These are phyloP conservation scores for Candida easanensis DNA, from an alignment of 805 yeast species.

Conservation along the genomic window DNA sequence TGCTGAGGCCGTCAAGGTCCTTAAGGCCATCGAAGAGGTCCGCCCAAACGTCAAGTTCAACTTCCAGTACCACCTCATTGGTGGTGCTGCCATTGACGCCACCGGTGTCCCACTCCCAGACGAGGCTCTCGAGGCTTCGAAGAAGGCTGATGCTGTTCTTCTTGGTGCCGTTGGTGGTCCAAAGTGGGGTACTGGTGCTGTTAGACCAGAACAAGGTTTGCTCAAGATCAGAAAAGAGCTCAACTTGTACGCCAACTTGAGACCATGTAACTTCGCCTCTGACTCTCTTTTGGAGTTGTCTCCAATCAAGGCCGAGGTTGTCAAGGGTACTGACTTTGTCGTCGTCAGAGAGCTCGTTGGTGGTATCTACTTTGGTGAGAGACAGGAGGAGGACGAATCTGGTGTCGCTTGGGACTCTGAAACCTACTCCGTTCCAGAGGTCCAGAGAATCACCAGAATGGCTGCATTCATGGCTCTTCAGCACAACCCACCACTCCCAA, in stretches of 20 bases:
- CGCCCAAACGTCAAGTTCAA: constrained; percentile 61
- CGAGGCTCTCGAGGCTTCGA: constrained; percentile 77
- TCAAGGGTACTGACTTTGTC: constrained; percentile 84
- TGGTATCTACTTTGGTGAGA: constrained; percentile 96
- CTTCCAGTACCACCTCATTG: constrained; percentile 82
- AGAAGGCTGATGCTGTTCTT: constrained; percentile 88
- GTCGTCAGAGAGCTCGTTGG: constrained; percentile 97
- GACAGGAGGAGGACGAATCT: constrained; percentile 85
- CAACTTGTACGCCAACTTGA: constrained; percentile 89
- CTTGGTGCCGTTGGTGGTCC: constrained; percentile 99
- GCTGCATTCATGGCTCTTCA: constrained; percentile 96
- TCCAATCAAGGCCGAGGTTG: constrained; percentile 83
- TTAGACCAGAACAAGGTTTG: constrained; percentile 97
- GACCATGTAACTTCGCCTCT: constrained; percentile 93
- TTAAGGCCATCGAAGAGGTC: constrained; percentile 68
- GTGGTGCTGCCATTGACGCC: constrained; percentile 98
- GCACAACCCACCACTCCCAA: constrained; percentile 87
- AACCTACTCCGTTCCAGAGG: constrained; percentile 86
- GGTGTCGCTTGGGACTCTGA: constrained; percentile 94
- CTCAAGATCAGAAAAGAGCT: constrained; percentile 92
- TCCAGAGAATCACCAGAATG: constrained; percentile 95
- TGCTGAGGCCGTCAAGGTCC: constrained; percentile 87
- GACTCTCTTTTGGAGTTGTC: constrained; percentile 82
- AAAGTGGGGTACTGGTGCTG: constrained; percentile 96
- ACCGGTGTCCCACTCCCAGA: constrained; percentile 91